Conservation (phyloP, 2,329 filamentous ascomycete species). For the Phoma sp. region DNA sequence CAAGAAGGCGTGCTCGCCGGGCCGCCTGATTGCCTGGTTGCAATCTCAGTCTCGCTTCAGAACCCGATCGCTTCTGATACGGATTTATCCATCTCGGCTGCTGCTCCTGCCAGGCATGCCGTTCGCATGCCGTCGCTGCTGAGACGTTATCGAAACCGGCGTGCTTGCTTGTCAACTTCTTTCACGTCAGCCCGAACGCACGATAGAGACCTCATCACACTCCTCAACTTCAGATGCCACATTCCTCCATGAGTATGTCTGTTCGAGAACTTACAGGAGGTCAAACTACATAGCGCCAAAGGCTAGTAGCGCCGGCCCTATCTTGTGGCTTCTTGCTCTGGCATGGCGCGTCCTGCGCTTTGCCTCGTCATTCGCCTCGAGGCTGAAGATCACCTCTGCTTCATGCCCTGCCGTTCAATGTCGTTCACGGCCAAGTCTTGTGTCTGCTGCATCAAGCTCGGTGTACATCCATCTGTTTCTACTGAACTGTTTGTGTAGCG, state of each 20-base stretch:
- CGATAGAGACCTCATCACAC: not conserved
- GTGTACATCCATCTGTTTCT: not conserved
- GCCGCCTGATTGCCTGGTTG: constrained; percentile 5
- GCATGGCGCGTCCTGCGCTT: not conserved
- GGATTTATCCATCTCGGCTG: constrained; percentile 5
- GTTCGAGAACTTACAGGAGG: not conserved
- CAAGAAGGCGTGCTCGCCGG: constrained; percentile 16
- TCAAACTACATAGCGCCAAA: not conserved
- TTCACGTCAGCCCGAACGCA: not conserved
- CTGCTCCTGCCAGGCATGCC: not conserved
- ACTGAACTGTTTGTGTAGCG: not conserved
- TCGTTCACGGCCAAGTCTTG: not conserved
- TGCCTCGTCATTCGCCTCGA: not conserved
- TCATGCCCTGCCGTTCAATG: not conserved
- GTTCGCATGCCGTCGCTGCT: not conserved
- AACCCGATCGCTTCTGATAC: constrained; percentile 1
- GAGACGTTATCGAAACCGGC: not conserved
- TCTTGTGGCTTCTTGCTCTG: not conserved
- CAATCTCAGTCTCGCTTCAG: constrained; percentile 4
- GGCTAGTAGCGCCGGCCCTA: not conserved
- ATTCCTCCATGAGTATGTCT: not conserved
- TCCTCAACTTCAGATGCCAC: not conserved
- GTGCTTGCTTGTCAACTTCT: not conserved
- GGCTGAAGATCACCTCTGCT: too few species aligned
- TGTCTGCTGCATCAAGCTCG: not conserved